Evolutionary conservation across 2,329 filamentous ascomycete genomes (phyloP), one percentile per base, ranked within the genome.

Genomic region (Scortechinia acanthostroma): DNA sequence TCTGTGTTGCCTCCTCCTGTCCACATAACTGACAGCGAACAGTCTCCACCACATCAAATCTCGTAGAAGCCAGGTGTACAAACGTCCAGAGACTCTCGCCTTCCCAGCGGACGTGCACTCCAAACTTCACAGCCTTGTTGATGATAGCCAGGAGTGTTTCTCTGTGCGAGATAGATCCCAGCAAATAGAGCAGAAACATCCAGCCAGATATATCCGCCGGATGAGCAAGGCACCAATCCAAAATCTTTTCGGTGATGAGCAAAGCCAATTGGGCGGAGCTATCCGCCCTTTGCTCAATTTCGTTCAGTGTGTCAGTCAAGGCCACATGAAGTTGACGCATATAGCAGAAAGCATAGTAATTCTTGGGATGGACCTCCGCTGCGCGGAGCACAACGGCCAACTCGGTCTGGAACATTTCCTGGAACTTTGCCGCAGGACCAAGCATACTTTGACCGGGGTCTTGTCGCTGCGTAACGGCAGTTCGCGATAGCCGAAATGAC

Each of bases 21-120:
- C 10, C 10, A 30, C 10, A n/a, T 30, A 30, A 30, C 10, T 10
- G 25, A 30, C 25, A 10, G 10, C n/a, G 25, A n/a, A 30, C 25
- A 10, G 25, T n/a, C 10, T 30, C 25, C n/a, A 30, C 25, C 10
- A n/a, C 25, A 10, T n/a, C 25, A 10, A n/a, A 10, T n/a, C n/a
- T 30, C 25, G 10, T 30, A 10, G 17, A 15, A 10, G 35, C 17
- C 17, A 13, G 17, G 20, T 40, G 13, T 15, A 40, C 17, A 19
- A 40, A 40, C 17, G 35, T 40, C 35, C 35, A 40, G 10, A 40
- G 35, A 40, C 35, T 40, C 20, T 40, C 35, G 20, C 35, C 35
- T 10, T 10, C 17, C 35, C 35, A 40, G 14, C 35, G 13, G 20
- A 40, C 20, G 20, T 40, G 13, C 17, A 10, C 13, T 6, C 13